phyloP scores from a whole-genome alignment of 1,284 basidiomycete species.

The Marasmius oreades region DNA sequence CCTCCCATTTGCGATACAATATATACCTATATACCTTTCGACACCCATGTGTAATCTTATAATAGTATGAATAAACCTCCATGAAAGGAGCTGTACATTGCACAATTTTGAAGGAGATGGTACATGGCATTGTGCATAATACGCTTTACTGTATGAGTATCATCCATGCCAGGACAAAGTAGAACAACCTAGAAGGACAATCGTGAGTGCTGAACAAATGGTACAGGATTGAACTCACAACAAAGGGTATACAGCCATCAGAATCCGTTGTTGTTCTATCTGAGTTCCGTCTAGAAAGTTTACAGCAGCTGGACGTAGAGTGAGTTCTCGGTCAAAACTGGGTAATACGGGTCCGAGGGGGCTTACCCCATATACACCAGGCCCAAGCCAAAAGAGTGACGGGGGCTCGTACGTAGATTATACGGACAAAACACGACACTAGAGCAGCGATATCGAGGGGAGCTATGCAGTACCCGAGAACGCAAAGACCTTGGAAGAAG shows the following conservation, averaged over 20 bases:
- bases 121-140: background rate
- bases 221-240: constrained; percentile 48
- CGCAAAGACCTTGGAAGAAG: constrained; percentile 94
- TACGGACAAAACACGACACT: constrained; percentile 80
- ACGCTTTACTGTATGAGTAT: constrained; percentile 76
- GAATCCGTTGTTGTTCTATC: constrained; percentile 82
- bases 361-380: constrained; percentile 94
- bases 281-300: constrained; percentile 94
- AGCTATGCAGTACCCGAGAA: constrained; percentile 88
- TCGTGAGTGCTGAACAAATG: background rate
- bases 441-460: constrained; percentile 88
- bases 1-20: too few species aligned
- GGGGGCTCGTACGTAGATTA: constrained; percentile 84
- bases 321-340: constrained; percentile 6
- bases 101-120: background rate
- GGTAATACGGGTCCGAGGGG: background rate
- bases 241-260: constrained; percentile 91
- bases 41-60: too few species aligned
- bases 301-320: constrained; percentile 65
- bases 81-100: too few species aligned
- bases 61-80: too few species aligned
- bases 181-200: constrained; percentile 58
- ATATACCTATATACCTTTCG: too few species aligned
- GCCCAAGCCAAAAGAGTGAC: constrained; percentile 83
- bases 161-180: constrained; percentile 91